Evolutionary conservation across 2,329 filamentous ascomycete species (phyloP).

Genomic region (Nannizziopsis barbatae): DNA sequence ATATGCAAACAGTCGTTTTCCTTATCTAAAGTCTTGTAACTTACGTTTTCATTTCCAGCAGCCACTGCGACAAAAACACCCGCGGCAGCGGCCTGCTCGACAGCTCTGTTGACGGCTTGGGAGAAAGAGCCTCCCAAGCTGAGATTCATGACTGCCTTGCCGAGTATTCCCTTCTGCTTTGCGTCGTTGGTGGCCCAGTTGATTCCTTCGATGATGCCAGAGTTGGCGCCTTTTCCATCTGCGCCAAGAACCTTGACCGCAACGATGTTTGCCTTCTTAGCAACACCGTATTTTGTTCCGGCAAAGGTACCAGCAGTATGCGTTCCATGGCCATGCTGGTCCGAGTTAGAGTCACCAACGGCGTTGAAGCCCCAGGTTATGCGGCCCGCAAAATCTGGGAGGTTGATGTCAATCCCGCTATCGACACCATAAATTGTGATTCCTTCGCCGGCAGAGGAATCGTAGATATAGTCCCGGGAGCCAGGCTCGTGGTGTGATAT

Average conservation of each 20-base stretch:
- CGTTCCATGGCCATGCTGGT: constrained; percentile 30
- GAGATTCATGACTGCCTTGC: constrained; percentile 28
- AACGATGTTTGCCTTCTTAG: constrained; percentile 30
- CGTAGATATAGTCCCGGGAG: constrained; percentile 28
- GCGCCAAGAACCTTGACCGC: constrained; percentile 43
- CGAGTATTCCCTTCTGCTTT: constrained; percentile 21
- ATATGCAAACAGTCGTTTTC: not conserved
- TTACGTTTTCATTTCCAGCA: constrained; percentile 31
- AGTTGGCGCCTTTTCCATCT: constrained; percentile 36
- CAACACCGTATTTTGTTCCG: constrained; percentile 28
- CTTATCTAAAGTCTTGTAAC: no score
- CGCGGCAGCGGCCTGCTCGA: constrained; percentile 25
- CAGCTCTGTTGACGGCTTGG: constrained; percentile 31
- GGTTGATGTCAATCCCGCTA: constrained; percentile 28
- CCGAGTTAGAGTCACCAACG: constrained; percentile 15
- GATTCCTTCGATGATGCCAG: constrained; percentile 42
- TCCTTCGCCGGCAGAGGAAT: constrained; percentile 26
- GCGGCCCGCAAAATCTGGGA: constrained; percentile 30
- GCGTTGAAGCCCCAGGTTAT: constrained; percentile 29
- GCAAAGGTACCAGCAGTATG: constrained; percentile 32
- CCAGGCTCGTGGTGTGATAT: constrained; percentile 23
- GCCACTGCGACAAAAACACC: constrained; percentile 35
- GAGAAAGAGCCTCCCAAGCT: constrained; percentile 29
- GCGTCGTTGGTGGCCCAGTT: constrained; percentile 29
- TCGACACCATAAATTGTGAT: constrained; percentile 32